Evolutionary conservation across 1,284 basidiomycete genomes (phyloP), one percentile per base, ranked within the genome.

Genomic region (Paramarasmius palmivorus): DNA sequence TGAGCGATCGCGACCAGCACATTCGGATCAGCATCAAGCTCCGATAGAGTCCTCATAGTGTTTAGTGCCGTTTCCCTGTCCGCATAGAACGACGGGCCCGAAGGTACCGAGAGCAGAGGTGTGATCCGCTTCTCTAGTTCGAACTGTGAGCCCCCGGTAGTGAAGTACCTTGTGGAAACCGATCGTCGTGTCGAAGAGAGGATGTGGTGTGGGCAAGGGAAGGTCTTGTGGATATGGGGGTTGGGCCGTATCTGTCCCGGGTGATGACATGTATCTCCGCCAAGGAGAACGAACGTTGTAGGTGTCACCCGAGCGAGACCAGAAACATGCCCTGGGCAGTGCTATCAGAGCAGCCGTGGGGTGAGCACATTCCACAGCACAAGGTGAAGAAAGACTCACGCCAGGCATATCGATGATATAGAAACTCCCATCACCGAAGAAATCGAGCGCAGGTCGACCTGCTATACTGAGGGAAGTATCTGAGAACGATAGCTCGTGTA

Each of bases 381-480:
- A 17, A 2, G 7, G 29, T 15, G 9, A 34, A 19, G 5, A 41
- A 6, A n/a, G 3, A 3, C 60, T 32, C 22, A 63, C 63, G 1
- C 64, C 64, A 2, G 63, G 63, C 4, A 54, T 52, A 32, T 63
- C 56, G 14, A 65, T 50, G 15, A 65, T 32, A 48, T 63, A 65
- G 25, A 65, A 51, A 49, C 64, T 64, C 8, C 63, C 64, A 37
- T 64, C 62, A 3, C 54, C 58, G 19, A 64, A 61, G 48, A 54
- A 64, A 37, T 64, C 62, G 36, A 57, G 34, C 2, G 60, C 60
- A 12, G 55, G 49, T 32, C 60, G 55, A 4, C 48, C 60, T 2
- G 60, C 61, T 22, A 65, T 61, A 8, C 49, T 49, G n/a, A 63
- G 46, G 4, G 50, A n/a, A 14, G 53, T 48, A 12, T 59, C 47